Evolutionary conservation across 257 asterid species (phyloP), one percentile per base, ranked within the genome.

Genomic region (Euphrasia confusa): DNA sequence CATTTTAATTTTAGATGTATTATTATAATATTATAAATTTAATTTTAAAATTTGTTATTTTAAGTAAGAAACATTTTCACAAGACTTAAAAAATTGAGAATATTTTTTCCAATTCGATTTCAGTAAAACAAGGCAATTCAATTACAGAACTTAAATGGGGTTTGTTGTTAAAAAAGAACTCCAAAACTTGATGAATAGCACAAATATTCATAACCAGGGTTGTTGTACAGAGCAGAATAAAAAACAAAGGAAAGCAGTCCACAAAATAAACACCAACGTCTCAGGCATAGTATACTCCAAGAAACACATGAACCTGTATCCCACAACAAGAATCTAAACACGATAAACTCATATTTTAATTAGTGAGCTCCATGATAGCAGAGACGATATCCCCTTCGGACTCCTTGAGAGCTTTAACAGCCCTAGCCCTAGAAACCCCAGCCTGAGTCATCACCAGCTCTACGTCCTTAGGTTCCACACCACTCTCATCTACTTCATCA

Each of bases 281-380:
- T 32, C 10, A 28, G 12, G 4, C 58, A 42, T 17, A 14, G 9
- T 37, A 8, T 37, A 37, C 2, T 26, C 42, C 67, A 40, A 54
- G 50, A 44, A 45, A 45, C 21, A 6, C 52, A 45, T 11, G 4
- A 44, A 44, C 15, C 21, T 10, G 6, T 54, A 27, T 55, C 4
- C 60, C 60, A 42, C 27, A 62, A 40, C 21, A 24, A 58, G 47
- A 11, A 71, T 17, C 15, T 39, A 49, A 58, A 37, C 28, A 53
- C 32, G 58, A 10, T 7, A 54, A 2, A 30, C 11, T 26, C 30
- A 15, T 44, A 37, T 82, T 21, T 21, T 85, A 85, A 65, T 74
- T 85, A 10, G 88, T 85, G 70, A 86, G 92, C 73, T 84, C 93
- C 90, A 82, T 78, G 55, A 87, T 84, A 61, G 93, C 90, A 2